phyloP scores from a whole-genome alignment of 441 rosid genomes.

The Hura crepitans region DNA sequence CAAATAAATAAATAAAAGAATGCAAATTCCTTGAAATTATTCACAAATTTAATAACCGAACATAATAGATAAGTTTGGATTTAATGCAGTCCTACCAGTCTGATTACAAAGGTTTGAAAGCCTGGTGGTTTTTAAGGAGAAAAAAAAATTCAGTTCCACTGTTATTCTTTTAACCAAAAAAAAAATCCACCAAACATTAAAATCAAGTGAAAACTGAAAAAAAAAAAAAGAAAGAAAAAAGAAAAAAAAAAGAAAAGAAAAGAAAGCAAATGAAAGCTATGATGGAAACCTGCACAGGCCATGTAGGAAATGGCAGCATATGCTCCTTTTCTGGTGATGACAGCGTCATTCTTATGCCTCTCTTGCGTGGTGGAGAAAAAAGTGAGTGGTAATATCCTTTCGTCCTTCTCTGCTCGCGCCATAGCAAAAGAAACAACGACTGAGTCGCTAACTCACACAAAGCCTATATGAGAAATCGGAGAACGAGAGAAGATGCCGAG shows the following conservation, averaged over 20 bases:
- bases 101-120: too few species aligned
- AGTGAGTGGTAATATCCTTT: conserved; percentile 21
- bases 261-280: background rate
- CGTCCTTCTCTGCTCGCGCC: conserved; percentile 25
- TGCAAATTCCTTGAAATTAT: too few species aligned
- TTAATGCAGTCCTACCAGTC: too few species aligned
- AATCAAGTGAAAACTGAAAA: background rate
- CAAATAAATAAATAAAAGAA: too few species aligned
- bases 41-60: too few species aligned
- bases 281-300: conserved; percentile 50
- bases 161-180: too few species aligned
- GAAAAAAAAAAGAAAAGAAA: background rate
- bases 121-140: too few species aligned
- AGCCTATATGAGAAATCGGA: background rate
- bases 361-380: conserved; percentile 18
- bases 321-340: conserved; percentile 39
- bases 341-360: conserved; percentile 18
- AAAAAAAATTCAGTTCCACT: too few species aligned
- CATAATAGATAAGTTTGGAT: too few species aligned
- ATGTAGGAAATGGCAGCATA: conserved; percentile 63
- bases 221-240: background rate
- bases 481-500: background rate
- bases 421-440: background rate
- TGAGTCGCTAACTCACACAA: background rate
- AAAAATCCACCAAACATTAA: background rate